Evolutionary conservation across 2,329 filamentous ascomycete genomes (phyloP), one percentile per base, ranked within the genome.

Genomic region (Alternaria sp.): DNA sequence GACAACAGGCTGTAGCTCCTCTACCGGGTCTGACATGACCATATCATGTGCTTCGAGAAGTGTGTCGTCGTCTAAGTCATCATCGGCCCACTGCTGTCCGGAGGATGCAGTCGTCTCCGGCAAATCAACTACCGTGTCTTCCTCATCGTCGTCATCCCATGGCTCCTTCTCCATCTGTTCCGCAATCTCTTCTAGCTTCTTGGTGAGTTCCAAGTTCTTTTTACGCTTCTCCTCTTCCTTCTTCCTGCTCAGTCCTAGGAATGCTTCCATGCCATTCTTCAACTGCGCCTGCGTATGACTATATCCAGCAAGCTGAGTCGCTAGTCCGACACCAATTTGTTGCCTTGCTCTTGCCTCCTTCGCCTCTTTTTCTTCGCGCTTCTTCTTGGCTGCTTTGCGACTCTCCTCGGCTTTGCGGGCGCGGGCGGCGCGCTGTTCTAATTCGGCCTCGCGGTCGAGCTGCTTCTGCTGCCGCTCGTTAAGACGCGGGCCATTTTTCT

Each of bases 301-400:
- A 49, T 73, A 81, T n/a, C 79, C 78, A 51, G 74, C 69, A 28
- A 79, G 46, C 59, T 81, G 79, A 6, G 78, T 80, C 8, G 79
- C 79, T 20, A 78, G 49, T 3, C 79, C 74, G 3, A 79, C 62
- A 1, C 78, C 78, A 20, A 71, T 57, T 40, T 71, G 68, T 30
- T 68, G 65, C 38, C 77, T 67, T 3, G 64, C 67, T 12, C 72
- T 63, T 11, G 59, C 64, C 32, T 79, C 77, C 41, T 75, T 77
- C 34, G 54, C 61, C 54, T 79, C 76, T 49, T 62, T 70, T 55
- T 75, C 72, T 36, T 72, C 68, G 18, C 73, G 71, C 60, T 69
- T 77, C 65, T 73, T 73, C 59, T 73, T 75, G 7, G 70, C 69
- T 9, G 60, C 57, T 54, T 70, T 73, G 43, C 70, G 69, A 14